Evolutionary conservation across 1,139 yeast species (phyloP).

Genomic region (Nakaseomyces bracarensis): DNA sequence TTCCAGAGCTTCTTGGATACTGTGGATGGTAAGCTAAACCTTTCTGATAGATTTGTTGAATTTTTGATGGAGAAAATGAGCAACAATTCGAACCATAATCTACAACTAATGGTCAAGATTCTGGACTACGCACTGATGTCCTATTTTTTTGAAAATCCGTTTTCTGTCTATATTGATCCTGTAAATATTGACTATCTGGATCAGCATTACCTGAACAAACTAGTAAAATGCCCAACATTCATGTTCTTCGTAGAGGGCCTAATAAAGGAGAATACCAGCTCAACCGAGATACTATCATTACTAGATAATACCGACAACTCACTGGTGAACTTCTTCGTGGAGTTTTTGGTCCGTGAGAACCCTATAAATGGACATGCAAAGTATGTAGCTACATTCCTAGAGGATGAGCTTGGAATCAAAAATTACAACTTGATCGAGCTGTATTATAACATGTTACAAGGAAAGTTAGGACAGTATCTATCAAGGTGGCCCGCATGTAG

Average conservation of each 20-base stretch:
- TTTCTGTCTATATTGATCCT: constrained; percentile 40
- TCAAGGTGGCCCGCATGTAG: constrained; percentile 25
- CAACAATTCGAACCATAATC: constrained; percentile 28
- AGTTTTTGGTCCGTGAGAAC: constrained; percentile 30
- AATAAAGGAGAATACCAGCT: constrained; percentile 23
- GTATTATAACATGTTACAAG: constrained; percentile 26
- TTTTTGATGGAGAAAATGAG: constrained; percentile 30
- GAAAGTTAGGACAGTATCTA: constrained; percentile 21
- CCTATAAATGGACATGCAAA: constrained; percentile 31
- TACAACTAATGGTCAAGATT: constrained; percentile 38
- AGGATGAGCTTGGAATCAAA: constrained; percentile 20
- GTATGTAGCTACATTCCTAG: constrained; percentile 23
- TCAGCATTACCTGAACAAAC: constrained; percentile 33
- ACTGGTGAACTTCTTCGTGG: constrained; percentile 28
- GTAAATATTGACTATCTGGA: constrained; percentile 32
- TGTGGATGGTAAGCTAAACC: constrained; percentile 30
- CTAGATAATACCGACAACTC: constrained; percentile 22
- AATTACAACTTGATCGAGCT: constrained; percentile 29
- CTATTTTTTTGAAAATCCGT: constrained; percentile 63
- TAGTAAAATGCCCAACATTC: constrained; percentile 43
- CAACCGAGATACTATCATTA: constrained; percentile 24
- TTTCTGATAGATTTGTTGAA: constrained; percentile 27
- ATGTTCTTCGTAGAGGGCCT: constrained; percentile 35
- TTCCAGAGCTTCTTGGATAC: constrained; percentile 30
- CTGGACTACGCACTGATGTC: constrained; percentile 60